These are phyloP conservation scores for Stromatinia cepivora DNA, from an alignment of 2,329 filamentous ascomycete genomes.

Conservation along the genomic window DNA sequence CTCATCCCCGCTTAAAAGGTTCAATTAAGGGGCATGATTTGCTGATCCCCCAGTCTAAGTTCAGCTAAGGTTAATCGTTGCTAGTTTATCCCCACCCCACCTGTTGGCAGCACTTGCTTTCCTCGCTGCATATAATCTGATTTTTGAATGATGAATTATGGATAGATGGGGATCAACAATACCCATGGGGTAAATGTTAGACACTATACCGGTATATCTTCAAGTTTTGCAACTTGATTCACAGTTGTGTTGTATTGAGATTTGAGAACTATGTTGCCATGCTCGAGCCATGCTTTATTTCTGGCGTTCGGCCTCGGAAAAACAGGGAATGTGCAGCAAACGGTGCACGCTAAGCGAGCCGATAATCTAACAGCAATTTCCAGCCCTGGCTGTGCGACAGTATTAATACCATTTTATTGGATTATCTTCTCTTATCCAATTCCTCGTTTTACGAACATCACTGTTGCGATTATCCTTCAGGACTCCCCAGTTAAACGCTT, in stretches of 20 bases:
- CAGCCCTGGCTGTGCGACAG: background rate
- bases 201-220: background rate
- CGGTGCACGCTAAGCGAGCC: background rate
- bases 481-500: background rate
- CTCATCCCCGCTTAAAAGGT: too few species aligned
- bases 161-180: background rate
- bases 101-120: too few species aligned
- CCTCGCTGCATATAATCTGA: background rate
- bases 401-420: background rate
- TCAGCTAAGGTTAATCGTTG: too few species aligned
- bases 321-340: background rate
- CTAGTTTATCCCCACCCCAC: too few species aligned
- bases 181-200: background rate
- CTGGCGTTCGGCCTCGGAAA: background rate
- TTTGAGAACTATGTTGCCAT: background rate
- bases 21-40: too few species aligned
- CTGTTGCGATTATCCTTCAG: background rate
- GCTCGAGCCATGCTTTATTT: background rate
- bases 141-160: background rate
- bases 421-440: background rate
- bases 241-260: background rate
- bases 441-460: background rate
- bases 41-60: too few species aligned
- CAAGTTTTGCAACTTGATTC: background rate
- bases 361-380: slow-evolving; percentile 1